Evolutionary conservation across 2,329 filamentous ascomycete genomes (phyloP).

Genomic region (Colletotrichum eleusines): DNA sequence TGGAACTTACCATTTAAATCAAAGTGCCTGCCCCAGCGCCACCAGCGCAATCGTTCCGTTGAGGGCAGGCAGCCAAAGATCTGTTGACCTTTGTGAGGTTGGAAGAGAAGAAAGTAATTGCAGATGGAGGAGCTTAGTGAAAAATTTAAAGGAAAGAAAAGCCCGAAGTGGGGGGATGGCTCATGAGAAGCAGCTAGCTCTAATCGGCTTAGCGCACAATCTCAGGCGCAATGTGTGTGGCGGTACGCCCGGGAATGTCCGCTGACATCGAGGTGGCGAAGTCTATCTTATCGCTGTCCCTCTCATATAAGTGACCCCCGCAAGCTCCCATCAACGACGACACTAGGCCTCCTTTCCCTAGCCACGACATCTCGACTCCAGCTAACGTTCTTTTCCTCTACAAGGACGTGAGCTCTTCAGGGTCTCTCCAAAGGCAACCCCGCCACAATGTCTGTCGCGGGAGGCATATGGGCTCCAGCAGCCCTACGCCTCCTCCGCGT

Average conservation of each 20-base stretch:
- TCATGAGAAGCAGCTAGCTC: conserved; percentile 45
- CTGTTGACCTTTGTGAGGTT: conserved; percentile 43
- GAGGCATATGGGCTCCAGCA: conserved; percentile 69
- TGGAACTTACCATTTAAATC: conserved; percentile 35
- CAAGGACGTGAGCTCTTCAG: conserved; percentile 31
- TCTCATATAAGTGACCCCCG: conserved; percentile 44
- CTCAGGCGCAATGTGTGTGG: conserved; percentile 48
- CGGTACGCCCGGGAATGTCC: conserved; percentile 48
- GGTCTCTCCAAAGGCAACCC: conserved; percentile 40
- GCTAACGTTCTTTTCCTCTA: conserved; percentile 3
- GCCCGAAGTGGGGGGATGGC: conserved; percentile 22
- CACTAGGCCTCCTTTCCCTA: not conserved
- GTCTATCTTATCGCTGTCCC: conserved; percentile 38
- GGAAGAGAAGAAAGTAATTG: conserved; percentile 42
- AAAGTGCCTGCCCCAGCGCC: conserved; percentile 17
- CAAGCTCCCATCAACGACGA: conserved; percentile 30
- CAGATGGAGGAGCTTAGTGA: conserved; percentile 47
- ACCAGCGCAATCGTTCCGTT: not conserved
- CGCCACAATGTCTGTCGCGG: conserved; percentile 65
- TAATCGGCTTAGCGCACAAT: conserved; percentile 33
- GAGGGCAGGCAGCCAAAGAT: conserved; percentile 23
- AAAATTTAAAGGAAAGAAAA: conserved; percentile 40
- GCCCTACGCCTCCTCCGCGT: conserved; percentile 67
- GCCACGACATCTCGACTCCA: not conserved
- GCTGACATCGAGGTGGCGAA: conserved; percentile 45